phyloP scores from a whole-genome alignment of 805 yeast species.

The Suhomyces faveliae region DNA sequence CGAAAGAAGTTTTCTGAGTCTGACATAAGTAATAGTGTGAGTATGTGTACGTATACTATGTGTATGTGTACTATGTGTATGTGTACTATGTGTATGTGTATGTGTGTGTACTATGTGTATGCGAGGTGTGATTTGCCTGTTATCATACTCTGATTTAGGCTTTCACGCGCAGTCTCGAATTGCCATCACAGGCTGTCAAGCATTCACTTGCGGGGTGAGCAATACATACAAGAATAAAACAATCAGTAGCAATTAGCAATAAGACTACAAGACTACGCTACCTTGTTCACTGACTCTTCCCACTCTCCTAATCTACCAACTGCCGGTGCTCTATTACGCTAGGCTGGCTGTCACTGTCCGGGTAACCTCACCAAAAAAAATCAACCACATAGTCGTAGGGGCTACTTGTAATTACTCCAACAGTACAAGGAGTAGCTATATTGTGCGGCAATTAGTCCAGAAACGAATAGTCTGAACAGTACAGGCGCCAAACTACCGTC shows the following conservation, averaged over 20 bases:
- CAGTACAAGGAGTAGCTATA: background rate
- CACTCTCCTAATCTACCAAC: background rate
- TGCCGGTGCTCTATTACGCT: background rate
- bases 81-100: too few relatives aligned
- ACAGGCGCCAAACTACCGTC: background rate
- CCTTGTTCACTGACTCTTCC: background rate
- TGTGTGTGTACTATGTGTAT: too few relatives aligned
- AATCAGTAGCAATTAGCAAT: too few relatives aligned
- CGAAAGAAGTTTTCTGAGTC: constrained; percentile 35
- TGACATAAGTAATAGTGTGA: constrained; percentile 15
- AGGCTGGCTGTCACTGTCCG: constrained; percentile 1
- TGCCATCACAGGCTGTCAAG: too few relatives aligned
- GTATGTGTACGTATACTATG: background rate
- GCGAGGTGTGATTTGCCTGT: too few relatives aligned
- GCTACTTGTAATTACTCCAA: background rate
- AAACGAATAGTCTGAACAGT: background rate
- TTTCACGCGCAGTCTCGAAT: too few relatives aligned
- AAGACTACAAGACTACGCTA: background rate
- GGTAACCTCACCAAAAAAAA: constrained; percentile 8
- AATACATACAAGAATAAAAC: too few relatives aligned
- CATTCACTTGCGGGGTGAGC: too few relatives aligned
- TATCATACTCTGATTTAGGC: too few relatives aligned
- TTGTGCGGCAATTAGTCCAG: background rate
- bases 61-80: too few relatives aligned
- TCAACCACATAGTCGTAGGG: background rate